Percentiles rank a stretch among this genome's conserved stretches.
Conservation (phyloP, 352 stramenopile species). For the Thalassiosira delicatula region DNA sequence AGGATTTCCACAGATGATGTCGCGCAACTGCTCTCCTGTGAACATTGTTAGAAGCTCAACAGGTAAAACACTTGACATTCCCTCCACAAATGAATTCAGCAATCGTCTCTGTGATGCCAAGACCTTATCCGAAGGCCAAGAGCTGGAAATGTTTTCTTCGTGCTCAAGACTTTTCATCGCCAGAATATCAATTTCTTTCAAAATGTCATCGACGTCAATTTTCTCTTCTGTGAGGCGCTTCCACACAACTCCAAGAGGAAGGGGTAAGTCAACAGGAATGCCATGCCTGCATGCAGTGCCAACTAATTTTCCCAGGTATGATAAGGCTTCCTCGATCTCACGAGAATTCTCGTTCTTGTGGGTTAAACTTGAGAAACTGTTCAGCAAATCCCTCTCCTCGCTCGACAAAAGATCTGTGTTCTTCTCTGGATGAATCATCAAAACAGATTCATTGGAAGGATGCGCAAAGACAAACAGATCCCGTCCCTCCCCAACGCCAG, state of each 20-base stretch:
- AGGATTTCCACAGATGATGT: slow-evolving; percentile 93
- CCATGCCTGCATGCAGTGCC: slow-evolving; percentile 94
- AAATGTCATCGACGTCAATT: slow-evolving; percentile 34
- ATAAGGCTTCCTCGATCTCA: slow-evolving; percentile 91
- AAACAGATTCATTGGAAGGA: slow-evolving; percentile 26
- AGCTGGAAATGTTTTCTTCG: slow-evolving; percentile 21
- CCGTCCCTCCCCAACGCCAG: slow-evolving; percentile 76
- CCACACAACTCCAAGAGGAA: slow-evolving; percentile 81
- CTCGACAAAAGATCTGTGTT: slow-evolving; percentile 57
- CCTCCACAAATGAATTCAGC: slow-evolving; percentile 85
- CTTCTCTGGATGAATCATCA: slow-evolving; percentile 8
- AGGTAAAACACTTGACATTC: slow-evolving; percentile 93
- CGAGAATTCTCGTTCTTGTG: slow-evolving; percentile 83
- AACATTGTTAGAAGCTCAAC: slow-evolving; percentile 96
- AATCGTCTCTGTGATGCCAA: slow-evolving; percentile 75
- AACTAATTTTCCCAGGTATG: slow-evolving; percentile 95
- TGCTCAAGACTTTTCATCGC: slow-evolving; percentile 53
- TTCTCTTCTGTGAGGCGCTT: slow-evolving; percentile 75
- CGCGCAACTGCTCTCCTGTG: slow-evolving; percentile 93
- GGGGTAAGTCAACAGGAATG: slow-evolving; percentile 85
- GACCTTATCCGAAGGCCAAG: slow-evolving; percentile 50
- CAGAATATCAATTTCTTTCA: slow-evolving; percentile 82
- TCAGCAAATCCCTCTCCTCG: slow-evolving; percentile 79
- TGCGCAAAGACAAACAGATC: slow-evolving; percentile 82
- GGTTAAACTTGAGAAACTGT: slow-evolving; percentile 85